Evolutionary conservation across 2,329 filamentous ascomycete species (phyloP).

Genomic region (Diplocarpon rosae): DNA sequence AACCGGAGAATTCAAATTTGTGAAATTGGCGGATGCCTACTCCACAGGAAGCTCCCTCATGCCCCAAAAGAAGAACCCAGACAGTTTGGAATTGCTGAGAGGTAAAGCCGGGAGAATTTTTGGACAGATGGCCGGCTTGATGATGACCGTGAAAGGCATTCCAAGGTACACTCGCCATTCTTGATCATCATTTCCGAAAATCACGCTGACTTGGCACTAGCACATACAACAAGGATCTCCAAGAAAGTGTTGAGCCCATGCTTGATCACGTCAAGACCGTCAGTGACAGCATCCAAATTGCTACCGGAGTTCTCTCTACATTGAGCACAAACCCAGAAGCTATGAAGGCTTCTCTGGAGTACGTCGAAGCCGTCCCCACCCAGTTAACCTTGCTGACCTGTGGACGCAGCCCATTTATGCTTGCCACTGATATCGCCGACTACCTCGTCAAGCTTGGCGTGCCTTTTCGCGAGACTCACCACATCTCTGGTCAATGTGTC

Average conservation of each 20-base stretch:
- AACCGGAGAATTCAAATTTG: constrained; percentile 58
- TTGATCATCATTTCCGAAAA: neutral
- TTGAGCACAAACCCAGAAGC: constrained; percentile 57
- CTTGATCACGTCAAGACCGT: constrained; percentile 76
- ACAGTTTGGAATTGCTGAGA: constrained; percentile 63
- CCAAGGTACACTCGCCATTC: constrained; percentile 32
- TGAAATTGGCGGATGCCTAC: constrained; percentile 68
- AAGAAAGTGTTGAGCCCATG: constrained; percentile 79
- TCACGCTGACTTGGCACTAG: neutral
- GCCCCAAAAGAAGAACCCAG: constrained; percentile 67
- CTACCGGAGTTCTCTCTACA: constrained; percentile 68
- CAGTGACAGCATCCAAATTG: constrained; percentile 70
- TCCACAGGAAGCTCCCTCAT: constrained; percentile 51
- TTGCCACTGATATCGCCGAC: constrained; percentile 56
- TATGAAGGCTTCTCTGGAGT: constrained; percentile 66
- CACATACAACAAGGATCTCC: constrained; percentile 35
- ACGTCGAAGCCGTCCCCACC: constrained; percentile 1
- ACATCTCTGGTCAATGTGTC: constrained; percentile 63
- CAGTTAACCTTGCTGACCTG: neutral
- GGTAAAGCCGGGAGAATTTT: constrained; percentile 69
- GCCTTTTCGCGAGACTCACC: constrained; percentile 71
- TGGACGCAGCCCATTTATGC: neutral
- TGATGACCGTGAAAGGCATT: constrained; percentile 61
- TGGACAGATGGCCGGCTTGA: constrained; percentile 70
- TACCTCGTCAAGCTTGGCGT: constrained; percentile 48